Base-by-base conservation (phyloP, 768 basidiomycete genomes). In the Tulasnella sp. region DNA sequence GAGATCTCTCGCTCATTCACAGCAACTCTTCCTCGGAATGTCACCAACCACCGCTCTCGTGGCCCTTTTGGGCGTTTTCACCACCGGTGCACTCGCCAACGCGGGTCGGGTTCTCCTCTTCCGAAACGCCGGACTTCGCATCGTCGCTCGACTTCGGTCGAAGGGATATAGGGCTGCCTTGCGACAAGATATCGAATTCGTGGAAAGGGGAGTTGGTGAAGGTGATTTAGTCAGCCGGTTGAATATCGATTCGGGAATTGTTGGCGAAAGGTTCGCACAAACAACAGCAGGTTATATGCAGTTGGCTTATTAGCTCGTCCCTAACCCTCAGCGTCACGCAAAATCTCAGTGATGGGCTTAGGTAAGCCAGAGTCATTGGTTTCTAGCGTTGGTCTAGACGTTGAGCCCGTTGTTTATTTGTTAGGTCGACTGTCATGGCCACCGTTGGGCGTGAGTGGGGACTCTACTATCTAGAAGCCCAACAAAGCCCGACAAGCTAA, bases 151-250 rank as follows among this genome's bases (percentile, higher is more conserved):
- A 14, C 87, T 95, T 46, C 90, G 97, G 39, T 91, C 96, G 85
- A 88, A 89, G 73, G 94, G 93, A 24, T 99, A 95, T 84, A 87
- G 89, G 9, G 93, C 94, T n/a, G 90, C 95, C 3, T 87, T 98
- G 9, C 89, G 88, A 76, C 95, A 98, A 85, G 97, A 98, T 84
- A 92, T 97, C 38, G 96, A 97, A 84, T 97, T 92, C 84, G 94
- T 97, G 8, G 97, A 98, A 84, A 90, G 90, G 52, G 81, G 79
- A n/a, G 80, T 73, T 48, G 95, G 95, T 2, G 95, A 97, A 81
- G 97, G 97, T 10, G 97, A 99, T 84, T 94, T 98, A 12, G 87
- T 98, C 68, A 97, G 95, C 84, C 88, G 97, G 78, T 88, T 99
- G 42, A 96, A 94, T 79, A 93, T 92, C 0, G 97, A 99, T 84